Percentiles rank a stretch among this genome's conserved stretches.
These are phyloP conservation scores for Hymenoscyphus scutula DNA, from an alignment of 2,329 filamentous ascomycete genomes.

Conservation along the genomic window DNA sequence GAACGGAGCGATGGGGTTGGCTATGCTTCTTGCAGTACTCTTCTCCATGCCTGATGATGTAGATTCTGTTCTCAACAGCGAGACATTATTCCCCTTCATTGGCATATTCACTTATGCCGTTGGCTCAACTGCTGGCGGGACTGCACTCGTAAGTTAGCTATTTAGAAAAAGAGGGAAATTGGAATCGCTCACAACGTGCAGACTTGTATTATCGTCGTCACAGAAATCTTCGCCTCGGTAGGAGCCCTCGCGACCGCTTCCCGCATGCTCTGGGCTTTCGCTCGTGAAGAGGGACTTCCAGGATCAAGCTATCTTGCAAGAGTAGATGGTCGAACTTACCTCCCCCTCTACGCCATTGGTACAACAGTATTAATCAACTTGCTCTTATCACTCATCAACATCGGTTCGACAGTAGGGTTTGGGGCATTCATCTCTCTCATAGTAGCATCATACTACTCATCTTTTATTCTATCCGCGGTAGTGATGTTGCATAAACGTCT, in stretches of 20 bases:
- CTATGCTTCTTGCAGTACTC: conserved; percentile 16
- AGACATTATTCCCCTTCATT: neutral
- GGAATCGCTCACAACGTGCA: neutral
- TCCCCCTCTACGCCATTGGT: conserved; percentile 14
- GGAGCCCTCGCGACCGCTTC: conserved; percentile 2
- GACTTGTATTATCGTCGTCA: neutral
- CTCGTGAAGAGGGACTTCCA: conserved; percentile 1
- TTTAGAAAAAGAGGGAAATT: neutral
- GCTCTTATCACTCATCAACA: conserved; percentile 9
- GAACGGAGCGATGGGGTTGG: conserved; percentile 16
- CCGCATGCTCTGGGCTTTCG: conserved; percentile 10
- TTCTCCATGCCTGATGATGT: conserved; percentile 10
- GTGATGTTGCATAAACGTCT: conserved; percentile 17
- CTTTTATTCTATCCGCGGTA: conserved; percentile 9
- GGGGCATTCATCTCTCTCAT: conserved; percentile 11
- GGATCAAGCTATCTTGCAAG: neutral
- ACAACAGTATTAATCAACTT: conserved; percentile 11
- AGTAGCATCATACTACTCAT: conserved; percentile 15
- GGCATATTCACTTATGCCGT: neutral
- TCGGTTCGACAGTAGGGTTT: conserved; percentile 11
- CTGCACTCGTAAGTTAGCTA: neutral
- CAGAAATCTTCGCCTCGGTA: neutral
- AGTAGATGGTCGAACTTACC: conserved; percentile 11
- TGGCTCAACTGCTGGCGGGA: neutral
- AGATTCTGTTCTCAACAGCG: neutral